Conservation (phyloP, 2,329 filamentous ascomycete genomes). For the Cladosporium sp. region DNA sequence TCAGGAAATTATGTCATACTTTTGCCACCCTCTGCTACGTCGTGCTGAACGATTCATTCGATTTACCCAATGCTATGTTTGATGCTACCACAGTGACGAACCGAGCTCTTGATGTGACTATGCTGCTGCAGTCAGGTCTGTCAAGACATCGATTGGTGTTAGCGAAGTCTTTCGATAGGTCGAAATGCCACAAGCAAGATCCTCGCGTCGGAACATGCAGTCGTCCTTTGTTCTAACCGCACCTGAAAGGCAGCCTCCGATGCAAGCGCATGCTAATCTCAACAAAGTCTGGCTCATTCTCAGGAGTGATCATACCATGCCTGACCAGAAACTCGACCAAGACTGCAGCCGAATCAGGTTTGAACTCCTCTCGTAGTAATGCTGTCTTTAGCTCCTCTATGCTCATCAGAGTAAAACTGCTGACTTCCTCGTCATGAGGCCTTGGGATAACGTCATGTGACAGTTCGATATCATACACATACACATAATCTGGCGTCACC, state of each 20-base stretch:
- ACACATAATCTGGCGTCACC: conserved; percentile 84
- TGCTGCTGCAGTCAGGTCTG: too few relatives aligned
- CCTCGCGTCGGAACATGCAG: too few relatives aligned
- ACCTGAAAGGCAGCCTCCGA: conserved; percentile 66
- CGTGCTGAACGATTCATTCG: too few relatives aligned
- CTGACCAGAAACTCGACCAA: conserved; percentile 84
- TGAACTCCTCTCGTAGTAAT: conserved; percentile 70
- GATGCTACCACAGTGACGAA: too few relatives aligned
- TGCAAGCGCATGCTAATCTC: conserved; percentile 72
- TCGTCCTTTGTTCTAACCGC: neutral
- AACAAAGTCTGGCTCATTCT: conserved; percentile 72
- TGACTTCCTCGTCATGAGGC: conserved; percentile 84
- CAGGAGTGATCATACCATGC: conserved; percentile 70
- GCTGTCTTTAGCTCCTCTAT: conserved; percentile 68
- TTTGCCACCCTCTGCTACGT: too few relatives aligned
- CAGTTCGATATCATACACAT: conserved; percentile 81
- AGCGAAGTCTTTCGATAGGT: too few relatives aligned
- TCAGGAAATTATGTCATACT: too few relatives aligned
- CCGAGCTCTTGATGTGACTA: too few relatives aligned
- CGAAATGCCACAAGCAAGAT: too few relatives aligned
- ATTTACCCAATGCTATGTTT: too few relatives aligned
- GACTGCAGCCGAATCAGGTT: conserved; percentile 85
- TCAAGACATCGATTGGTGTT: too few relatives aligned
- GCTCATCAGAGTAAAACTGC: conserved; percentile 70
- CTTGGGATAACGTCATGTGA: conserved; percentile 61